A percentile compares a stretch with the other conserved stretches of the same genome.
Conservation (phyloP, 805 yeast genomes). For the Wickerhamiella brachini region DNA sequence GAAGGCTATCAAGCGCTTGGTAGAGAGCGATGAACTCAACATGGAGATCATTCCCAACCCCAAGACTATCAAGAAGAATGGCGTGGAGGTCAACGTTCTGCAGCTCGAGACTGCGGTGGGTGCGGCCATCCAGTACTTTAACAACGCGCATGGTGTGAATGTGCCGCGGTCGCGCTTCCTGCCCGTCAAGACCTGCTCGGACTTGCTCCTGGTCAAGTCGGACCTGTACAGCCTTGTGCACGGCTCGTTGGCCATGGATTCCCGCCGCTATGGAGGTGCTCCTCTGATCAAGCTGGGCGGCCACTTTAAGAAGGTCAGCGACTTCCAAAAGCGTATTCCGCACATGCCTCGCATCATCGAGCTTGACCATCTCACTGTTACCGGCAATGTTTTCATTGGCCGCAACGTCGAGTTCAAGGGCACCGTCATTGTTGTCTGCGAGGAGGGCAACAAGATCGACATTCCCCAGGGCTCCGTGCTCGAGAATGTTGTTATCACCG, state of each 20-base stretch:
- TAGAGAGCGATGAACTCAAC: constrained; percentile 67
- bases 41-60: constrained; percentile 93
- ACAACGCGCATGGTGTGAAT: constrained; percentile 92
- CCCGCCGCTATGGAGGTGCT: constrained; percentile 76
- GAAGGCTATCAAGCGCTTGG: constrained; percentile 83
- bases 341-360: constrained; percentile 95
- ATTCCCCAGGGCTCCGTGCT: constrained; percentile 92
- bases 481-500: constrained; percentile 95
- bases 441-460: constrained; percentile 92
- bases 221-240: constrained; percentile 84
- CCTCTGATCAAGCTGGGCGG: constrained; percentile 95
- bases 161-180: constrained; percentile 96
- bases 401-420: constrained; percentile 86
- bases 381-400: constrained; percentile 91
- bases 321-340: constrained; percentile 77
- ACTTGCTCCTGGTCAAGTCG: constrained; percentile 83
- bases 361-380: constrained; percentile 91
- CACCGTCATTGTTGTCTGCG: constrained; percentile 93
- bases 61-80: constrained; percentile 69
- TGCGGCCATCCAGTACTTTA: constrained; percentile 94
- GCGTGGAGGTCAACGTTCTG: constrained; percentile 66
- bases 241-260: constrained; percentile 76
- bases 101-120: constrained; percentile 99
- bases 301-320: constrained; percentile 89
- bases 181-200: constrained; percentile 97